These are phyloP conservation scores for Leccinum sublutescens DNA, from an alignment of 768 basidiomycete genomes.

Conservation along the genomic window DNA sequence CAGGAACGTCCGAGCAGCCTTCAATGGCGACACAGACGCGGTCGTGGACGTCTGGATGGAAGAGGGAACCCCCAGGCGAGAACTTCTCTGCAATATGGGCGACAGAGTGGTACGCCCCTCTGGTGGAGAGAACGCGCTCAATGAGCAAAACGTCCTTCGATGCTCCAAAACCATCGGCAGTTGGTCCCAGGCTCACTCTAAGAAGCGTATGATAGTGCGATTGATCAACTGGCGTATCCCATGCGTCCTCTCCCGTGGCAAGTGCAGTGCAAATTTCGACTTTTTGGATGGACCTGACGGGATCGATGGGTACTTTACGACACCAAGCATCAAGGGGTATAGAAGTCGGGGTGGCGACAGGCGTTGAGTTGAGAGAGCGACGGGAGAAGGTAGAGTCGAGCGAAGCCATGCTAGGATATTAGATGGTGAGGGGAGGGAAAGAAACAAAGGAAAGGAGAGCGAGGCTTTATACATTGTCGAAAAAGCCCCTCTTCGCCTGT, in stretches of 20 bases:
- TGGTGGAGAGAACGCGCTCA: slow-evolving; percentile 16
- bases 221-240: not conserved
- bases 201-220: not conserved
- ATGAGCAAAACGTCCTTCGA: slow-evolving; percentile 7
- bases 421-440: no score
- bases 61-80: not conserved
- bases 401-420: no score
- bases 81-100: not conserved
- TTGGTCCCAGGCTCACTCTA: not conserved
- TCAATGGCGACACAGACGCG: not conserved
- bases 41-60: slow-evolving; percentile 15
- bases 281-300: not conserved
- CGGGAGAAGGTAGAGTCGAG: no score
- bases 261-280: not conserved
- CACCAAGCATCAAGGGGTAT: not conserved
- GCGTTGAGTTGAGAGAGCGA: no score
- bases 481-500: not conserved
- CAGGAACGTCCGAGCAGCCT: not conserved
- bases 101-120: slow-evolving; percentile 5
- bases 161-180: accelerated
- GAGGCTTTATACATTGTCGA: no score
- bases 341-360: no score
- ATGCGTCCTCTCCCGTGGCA: not conserved
- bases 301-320: not conserved
- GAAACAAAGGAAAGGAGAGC: no score